These are phyloP conservation scores for Citrullus colocynthis DNA, from an alignment of 306 rosid species.

Conservation along the genomic window DNA sequence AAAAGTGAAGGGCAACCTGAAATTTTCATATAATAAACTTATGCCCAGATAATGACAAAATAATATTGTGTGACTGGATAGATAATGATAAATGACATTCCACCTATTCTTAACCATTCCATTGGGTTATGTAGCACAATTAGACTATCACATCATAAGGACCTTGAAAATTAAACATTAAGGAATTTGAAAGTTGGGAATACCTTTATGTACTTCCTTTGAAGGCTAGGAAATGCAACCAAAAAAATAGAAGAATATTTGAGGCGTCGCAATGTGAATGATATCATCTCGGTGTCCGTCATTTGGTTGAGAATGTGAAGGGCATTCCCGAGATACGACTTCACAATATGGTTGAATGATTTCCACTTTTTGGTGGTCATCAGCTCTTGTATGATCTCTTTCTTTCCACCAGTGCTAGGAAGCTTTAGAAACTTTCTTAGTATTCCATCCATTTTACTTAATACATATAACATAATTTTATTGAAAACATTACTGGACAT, in stretches of 20 bases:
- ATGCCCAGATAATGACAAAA: background rate
- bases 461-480: conserved; percentile 74
- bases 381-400: conserved; percentile 52
- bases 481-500: conserved; percentile 85
- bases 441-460: conserved; percentile 78
- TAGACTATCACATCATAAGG: background rate
- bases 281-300: conserved; percentile 89
- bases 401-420: conserved; percentile 74
- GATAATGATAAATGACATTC: background rate
- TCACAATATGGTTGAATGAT: conserved; percentile 56
- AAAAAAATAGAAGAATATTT: conserved; percentile 66
- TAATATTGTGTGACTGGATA: background rate
- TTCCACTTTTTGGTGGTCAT: conserved; percentile 64
- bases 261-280: conserved; percentile 68
- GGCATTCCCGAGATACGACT: conserved; percentile 92
- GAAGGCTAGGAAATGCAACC: conserved; percentile 79
- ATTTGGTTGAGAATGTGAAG: conserved; percentile 86
- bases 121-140: background rate
- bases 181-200: conserved; percentile 5
- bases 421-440: conserved; percentile 66
- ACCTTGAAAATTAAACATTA: conserved; percentile 10
- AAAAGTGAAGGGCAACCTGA: conserved; percentile 86
- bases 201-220: conserved; percentile 86
- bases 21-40: background rate
- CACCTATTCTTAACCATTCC: background rate